Evolutionary conservation across 169 alveolate genomes (phyloP).

Genomic region (Cryptosporidium viatorum): DNA sequence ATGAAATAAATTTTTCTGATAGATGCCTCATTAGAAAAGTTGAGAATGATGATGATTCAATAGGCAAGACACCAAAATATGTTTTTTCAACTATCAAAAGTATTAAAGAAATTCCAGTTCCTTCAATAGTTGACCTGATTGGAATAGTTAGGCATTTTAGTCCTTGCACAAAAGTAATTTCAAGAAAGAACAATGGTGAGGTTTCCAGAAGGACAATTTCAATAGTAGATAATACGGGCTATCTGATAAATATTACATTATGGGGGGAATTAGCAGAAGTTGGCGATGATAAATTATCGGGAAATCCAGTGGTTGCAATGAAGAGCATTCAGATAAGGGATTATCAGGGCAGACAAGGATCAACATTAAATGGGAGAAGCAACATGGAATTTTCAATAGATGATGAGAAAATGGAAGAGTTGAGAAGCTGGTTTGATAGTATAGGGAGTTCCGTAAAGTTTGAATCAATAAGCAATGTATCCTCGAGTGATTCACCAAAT

Average conservation of each 20-base stretch:
- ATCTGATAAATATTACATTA: constrained; percentile 49
- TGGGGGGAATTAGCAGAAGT: constrained; percentile 72
- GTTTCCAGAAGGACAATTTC: constrained; percentile 60
- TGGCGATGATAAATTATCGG: constrained; percentile 36
- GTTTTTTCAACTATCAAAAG: constrained; percentile 32
- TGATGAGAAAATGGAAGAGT: background rate
- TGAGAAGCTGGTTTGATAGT: constrained; percentile 24
- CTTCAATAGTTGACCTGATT: constrained; percentile 46
- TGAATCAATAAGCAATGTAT: constrained; percentile 28
- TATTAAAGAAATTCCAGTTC: constrained; percentile 15
- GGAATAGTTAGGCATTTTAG: constrained; percentile 46
- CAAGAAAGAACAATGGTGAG: constrained; percentile 66
- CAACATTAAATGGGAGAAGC: constrained; percentile 66
- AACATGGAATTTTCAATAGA: constrained; percentile 25
- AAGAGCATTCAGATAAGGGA: constrained; percentile 65
- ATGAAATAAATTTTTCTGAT: constrained; percentile 67
- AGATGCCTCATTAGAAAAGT: constrained; percentile 27
- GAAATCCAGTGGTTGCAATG: constrained; percentile 63
- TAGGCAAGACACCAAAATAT: constrained; percentile 56
- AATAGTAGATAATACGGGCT: constrained; percentile 43
- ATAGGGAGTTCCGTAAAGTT: constrained; percentile 4
- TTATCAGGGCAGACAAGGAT: constrained; percentile 65
- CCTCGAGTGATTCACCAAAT: constrained; percentile 5
- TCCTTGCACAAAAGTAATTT: constrained; percentile 40
- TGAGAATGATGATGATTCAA: constrained; percentile 65